These are phyloP conservation scores for Umbellularia californica DNA, from an alignment of 164 flowering plant species.

Conservation along the genomic window DNA sequence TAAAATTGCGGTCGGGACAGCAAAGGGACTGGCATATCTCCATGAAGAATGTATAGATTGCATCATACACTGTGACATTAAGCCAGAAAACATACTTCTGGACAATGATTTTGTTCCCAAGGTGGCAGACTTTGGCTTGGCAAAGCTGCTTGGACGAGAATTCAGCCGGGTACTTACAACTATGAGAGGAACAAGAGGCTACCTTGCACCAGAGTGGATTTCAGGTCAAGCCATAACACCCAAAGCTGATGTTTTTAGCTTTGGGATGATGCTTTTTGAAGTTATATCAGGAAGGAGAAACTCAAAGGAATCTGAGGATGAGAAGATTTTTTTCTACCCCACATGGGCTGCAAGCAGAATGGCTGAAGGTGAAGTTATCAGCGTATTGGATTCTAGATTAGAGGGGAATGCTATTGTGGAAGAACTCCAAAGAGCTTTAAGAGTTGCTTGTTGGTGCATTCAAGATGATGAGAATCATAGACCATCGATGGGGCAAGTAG, in stretches of 20 bases:
- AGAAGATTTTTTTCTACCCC: conserved; percentile 20
- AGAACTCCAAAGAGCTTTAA: conserved; percentile 25
- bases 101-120: conserved; percentile 29
- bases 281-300: conserved; percentile 33
- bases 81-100: conserved; percentile 35
- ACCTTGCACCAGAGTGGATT: conserved; percentile 40
- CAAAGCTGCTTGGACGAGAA: conserved; percentile 31
- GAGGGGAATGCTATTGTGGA: conserved; percentile 22
- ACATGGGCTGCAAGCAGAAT: conserved; percentile 25
- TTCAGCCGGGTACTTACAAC: conserved; percentile 34
- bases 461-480: conserved; percentile 28
- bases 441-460: conserved; percentile 35
- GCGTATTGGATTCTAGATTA: conserved; percentile 21
- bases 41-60: conserved; percentile 34
- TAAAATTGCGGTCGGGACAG: conserved; percentile 30
- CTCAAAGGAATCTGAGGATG: conserved; percentile 12
- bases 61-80: conserved; percentile 35
- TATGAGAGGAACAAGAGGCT: conserved; percentile 39
- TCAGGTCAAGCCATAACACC: conserved; percentile 30
- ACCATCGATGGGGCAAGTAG: conserved; percentile 37
- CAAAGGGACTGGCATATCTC: conserved; percentile 29
- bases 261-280: conserved; percentile 34
- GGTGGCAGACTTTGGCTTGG: conserved; percentile 36
- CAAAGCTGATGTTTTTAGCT: conserved; percentile 38
- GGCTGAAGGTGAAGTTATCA: conserved; percentile 12